These are phyloP conservation scores for Saccharomyces paradoxus DNA, from an alignment of 805 yeast genomes.

Conservation along the genomic window DNA sequence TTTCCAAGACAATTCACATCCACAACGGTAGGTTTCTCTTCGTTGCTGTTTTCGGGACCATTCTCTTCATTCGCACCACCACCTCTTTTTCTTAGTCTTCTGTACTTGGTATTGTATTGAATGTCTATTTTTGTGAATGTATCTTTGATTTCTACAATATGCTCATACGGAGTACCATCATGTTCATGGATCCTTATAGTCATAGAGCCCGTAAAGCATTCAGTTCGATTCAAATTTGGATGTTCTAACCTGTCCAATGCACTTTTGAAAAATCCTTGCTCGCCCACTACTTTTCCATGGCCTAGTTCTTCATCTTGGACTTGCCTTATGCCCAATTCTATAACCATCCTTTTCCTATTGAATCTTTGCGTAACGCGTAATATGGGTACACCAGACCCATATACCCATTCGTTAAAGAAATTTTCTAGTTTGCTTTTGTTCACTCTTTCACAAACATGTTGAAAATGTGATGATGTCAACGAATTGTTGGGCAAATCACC, in stretches of 20 bases:
- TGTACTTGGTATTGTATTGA: slow-evolving; percentile 89
- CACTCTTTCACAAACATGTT: slow-evolving; percentile 89
- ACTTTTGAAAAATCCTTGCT: slow-evolving; percentile 23
- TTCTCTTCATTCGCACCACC: slow-evolving; percentile 1
- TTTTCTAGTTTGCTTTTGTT: slow-evolving; percentile 73
- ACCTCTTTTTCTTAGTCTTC: slow-evolving; percentile 62
- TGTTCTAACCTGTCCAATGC: slow-evolving; percentile 20
- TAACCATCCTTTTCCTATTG: slow-evolving; percentile 86
- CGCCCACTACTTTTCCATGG: slow-evolving; percentile 18
- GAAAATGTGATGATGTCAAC: slow-evolving; percentile 76
- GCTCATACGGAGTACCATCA: slow-evolving; percentile 98
- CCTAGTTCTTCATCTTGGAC: slow-evolving; percentile 61
- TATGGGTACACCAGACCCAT: slow-evolving; percentile 79
- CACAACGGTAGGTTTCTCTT: slow-evolving; percentile 20
- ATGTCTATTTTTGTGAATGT: slow-evolving; percentile 80
- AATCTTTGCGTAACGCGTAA: slow-evolving; percentile 85
- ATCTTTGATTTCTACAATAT: slow-evolving; percentile 85
- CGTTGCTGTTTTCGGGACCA: slow-evolving; percentile 24
- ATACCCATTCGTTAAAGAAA: slow-evolving; percentile 92
- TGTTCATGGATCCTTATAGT: slow-evolving; percentile 95
- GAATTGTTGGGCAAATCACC: slow-evolving; percentile 78
- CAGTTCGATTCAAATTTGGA: slow-evolving; percentile 15
- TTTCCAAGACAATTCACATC: slow-evolving; percentile 48
- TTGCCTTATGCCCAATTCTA: slow-evolving; percentile 91
- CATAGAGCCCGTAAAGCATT: slow-evolving; percentile 83